These are phyloP conservation scores for Myriosclerotinia duriaeana DNA, from an alignment of 2,329 filamentous ascomycete species.

Conservation along the genomic window DNA sequence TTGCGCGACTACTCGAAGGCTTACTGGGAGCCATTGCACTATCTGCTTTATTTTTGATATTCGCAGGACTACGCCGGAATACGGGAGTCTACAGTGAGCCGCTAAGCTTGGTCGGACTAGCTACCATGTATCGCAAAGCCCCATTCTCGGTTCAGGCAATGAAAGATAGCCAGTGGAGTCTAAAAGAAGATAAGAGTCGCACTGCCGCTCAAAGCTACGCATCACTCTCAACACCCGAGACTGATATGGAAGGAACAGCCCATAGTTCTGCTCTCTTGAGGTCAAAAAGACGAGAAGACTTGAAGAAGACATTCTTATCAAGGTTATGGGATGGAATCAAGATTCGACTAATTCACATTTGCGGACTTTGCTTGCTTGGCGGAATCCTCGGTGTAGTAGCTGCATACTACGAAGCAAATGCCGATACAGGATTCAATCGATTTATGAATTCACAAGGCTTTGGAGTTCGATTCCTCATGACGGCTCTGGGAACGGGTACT, in stretches of 20 bases:
- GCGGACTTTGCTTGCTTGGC: background rate
- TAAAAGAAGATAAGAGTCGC: too few relatives aligned
- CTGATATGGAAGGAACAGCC: background rate
- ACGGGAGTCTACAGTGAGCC: constrained; percentile 9
- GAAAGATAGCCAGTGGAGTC: background rate
- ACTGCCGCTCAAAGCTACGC: background rate
- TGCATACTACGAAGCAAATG: background rate
- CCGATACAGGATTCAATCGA: constrained; percentile 43
- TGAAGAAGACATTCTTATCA: background rate
- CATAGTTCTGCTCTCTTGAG: background rate
- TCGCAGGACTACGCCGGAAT: background rate
- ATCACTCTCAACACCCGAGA: background rate
- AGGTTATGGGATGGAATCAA: background rate
- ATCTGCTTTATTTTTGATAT: background rate
- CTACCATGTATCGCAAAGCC: background rate
- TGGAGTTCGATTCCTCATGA: constrained; percentile 46
- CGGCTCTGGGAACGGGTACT: constrained; percentile 43
- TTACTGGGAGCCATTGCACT: background rate
- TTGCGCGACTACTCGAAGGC: background rate
- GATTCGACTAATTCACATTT: background rate
- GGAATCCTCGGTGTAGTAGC: background rate
- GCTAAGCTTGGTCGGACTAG: constrained; percentile 3
- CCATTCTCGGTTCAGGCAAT: background rate
- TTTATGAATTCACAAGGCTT: constrained; percentile 46
- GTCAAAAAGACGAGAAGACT: background rate